These are phyloP conservation scores for Citrus unshiu DNA, from an alignment of 345 rosid genomes.

Conservation along the genomic window DNA sequence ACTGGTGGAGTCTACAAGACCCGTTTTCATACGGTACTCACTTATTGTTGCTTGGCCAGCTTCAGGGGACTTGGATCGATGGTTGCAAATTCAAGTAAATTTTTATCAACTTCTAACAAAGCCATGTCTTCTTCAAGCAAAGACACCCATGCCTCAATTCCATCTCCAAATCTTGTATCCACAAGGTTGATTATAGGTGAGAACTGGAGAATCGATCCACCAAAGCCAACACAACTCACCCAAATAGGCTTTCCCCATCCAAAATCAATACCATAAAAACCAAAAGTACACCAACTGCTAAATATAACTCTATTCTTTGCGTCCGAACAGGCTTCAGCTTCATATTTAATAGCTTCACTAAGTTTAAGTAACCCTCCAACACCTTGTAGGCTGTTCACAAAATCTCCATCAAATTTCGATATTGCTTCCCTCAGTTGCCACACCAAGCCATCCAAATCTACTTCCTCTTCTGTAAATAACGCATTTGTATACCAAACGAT, in stretches of 20 bases:
- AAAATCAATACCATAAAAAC: slow-evolving; percentile 16
- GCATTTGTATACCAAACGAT: slow-evolving; percentile 27
- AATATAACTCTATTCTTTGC: slow-evolving; percentile 13
- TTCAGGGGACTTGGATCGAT: too few species aligned
- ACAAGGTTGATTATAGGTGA: too few species aligned
- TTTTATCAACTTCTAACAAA: too few species aligned
- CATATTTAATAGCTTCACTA: slow-evolving; percentile 2
- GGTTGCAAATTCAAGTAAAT: too few species aligned
- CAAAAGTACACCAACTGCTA: background rate
- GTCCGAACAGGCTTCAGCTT: background rate
- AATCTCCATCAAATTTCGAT: slow-evolving; percentile 7
- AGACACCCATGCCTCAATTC: too few species aligned
- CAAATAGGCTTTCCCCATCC: slow-evolving; percentile 35
- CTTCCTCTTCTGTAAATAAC: background rate
- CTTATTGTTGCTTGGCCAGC: too few species aligned
- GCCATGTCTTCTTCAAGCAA: too few species aligned
- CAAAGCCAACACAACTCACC: background rate
- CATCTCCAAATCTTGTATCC: too few species aligned
- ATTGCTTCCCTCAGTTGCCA: slow-evolving; percentile 4
- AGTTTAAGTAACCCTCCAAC: background rate
- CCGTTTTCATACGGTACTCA: too few species aligned
- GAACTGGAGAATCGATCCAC: too few species aligned
- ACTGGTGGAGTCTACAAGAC: too few species aligned
- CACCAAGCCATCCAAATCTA: background rate
- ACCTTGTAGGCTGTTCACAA: slow-evolving; percentile 16